Conservation (phyloP, 202 grass and related monocot species). For the Thinopyrum obtusiflorum region DNA sequence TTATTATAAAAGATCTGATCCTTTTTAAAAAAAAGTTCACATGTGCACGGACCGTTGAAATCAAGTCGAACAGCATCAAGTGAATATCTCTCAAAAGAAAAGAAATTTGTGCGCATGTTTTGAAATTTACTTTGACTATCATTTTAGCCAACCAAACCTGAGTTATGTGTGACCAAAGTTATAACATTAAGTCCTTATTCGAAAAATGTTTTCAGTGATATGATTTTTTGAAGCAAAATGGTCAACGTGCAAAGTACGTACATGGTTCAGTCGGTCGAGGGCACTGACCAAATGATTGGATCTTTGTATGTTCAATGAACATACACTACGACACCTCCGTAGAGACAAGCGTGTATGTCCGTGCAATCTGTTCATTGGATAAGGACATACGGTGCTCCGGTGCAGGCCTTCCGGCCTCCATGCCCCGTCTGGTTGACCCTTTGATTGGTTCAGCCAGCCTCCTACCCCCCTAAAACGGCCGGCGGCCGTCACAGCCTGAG, state of each 20-base stretch:
- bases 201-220: no score
- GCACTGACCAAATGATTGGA: background rate
- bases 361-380: conserved; percentile 17
- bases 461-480: background rate
- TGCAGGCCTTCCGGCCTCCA: background rate
- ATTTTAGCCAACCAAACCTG: no score
- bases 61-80: background rate
- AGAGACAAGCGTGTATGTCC: background rate
- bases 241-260: background rate
- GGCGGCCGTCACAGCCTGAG: conserved; percentile 11
- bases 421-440: background rate
- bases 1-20: no score
- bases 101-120: background rate
- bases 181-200: no score
- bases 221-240: no score
- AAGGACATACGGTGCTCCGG: background rate
- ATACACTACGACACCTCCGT: background rate
- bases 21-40: no score
- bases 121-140: background rate
- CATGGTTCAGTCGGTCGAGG: background rate
- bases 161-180: no score
- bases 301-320: background rate
- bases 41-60: background rate
- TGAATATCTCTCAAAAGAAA: no score
- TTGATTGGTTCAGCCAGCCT: background rate